phyloP scores from a whole-genome alignment of 345 rosid species.

The Euclidium syriacum region DNA sequence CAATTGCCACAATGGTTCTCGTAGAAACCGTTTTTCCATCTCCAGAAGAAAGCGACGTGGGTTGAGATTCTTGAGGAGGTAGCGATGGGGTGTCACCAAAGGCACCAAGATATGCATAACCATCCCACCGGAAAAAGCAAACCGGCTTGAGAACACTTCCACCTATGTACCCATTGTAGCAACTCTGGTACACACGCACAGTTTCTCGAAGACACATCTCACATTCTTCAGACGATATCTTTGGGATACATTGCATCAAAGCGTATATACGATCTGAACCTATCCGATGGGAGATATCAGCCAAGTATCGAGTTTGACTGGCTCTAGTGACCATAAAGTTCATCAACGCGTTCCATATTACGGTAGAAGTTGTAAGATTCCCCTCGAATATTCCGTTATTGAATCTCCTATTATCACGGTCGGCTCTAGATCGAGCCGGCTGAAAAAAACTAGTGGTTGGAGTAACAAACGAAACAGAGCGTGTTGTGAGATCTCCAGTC shows the following conservation, averaged over 20 bases:
- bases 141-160: conserved; percentile 14
- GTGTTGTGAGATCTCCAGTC: conserved; percentile 21
- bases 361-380: not conserved
- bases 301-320: too few relatives aligned
- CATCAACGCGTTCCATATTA: conserved; percentile 13
- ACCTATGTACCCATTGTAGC: conserved; percentile 8
- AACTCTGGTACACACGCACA: conserved; percentile 4
- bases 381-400: not conserved
- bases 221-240: conserved; percentile 12
- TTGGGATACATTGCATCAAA: conserved; percentile 21
- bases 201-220: conserved; percentile 10
- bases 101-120: conserved; percentile 7
- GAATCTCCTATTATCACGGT: too few relatives aligned
- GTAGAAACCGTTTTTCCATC: not conserved
- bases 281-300: not conserved
- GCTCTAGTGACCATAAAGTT: not conserved
- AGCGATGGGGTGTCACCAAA: not conserved
- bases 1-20: not conserved
- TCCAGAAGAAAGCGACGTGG: not conserved
- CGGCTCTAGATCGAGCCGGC: not conserved
- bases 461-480: conserved; percentile 37
- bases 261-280: conserved; percentile 15
- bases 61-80: conserved; percentile 11
- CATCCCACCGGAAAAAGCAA: conserved; percentile 20
- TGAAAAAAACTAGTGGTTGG: conserved; percentile 27